phyloP scores from a whole-genome alignment of 169 alveolate species.

The Plasmodium coatneyi region DNA sequence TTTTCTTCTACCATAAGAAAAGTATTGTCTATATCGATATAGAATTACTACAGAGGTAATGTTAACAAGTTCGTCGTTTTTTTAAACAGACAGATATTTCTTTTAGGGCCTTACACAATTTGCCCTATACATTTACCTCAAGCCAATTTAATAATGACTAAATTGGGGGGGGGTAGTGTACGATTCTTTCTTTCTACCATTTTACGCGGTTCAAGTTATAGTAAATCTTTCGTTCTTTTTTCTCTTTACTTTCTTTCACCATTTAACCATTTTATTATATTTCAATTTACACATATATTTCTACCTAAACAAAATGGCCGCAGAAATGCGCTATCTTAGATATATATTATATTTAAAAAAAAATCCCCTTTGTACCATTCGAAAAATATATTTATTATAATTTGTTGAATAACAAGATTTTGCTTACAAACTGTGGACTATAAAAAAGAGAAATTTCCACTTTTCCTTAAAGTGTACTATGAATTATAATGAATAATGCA shows the following conservation, averaged over 20 bases:
- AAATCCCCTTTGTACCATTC: not conserved
- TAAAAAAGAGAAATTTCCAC: not conserved
- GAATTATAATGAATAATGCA: not conserved
- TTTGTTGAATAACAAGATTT: not conserved
- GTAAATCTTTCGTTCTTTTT: not conserved
- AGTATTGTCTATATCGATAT: not conserved
- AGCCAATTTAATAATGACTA: not conserved
- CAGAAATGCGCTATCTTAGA: not conserved
- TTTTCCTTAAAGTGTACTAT: not conserved
- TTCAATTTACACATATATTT: not conserved
- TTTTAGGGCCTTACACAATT: not conserved
- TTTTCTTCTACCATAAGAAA: not conserved
- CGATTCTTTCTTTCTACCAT: not conserved
- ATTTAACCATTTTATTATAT: not conserved
- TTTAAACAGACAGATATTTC: not conserved
- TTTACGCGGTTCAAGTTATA: not conserved
- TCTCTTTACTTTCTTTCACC: not conserved
- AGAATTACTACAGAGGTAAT: not conserved
- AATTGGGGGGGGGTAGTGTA: not conserved
- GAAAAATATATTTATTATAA: not conserved
- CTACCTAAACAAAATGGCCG: not conserved
- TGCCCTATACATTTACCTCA: not conserved
- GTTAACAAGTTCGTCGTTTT: not conserved
- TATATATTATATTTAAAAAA: not conserved
- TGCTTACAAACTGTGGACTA: not conserved